Evolutionary conservation across 2,329 filamentous ascomycete species (phyloP).

Genomic region (Colletotrichum gigasporum): DNA sequence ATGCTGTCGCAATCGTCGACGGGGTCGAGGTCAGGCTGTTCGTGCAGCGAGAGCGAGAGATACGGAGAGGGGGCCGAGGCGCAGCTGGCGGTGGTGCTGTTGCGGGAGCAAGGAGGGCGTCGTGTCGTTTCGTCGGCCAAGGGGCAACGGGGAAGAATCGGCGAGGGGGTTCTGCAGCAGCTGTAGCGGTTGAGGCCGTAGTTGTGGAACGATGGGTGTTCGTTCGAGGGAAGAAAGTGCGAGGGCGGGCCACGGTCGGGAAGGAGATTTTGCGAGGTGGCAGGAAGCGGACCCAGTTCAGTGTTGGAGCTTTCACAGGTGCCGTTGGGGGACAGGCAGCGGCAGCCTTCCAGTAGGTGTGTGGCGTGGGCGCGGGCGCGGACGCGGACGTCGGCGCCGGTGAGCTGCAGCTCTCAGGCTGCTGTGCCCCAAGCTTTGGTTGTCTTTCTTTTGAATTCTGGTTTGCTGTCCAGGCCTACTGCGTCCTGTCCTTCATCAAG

Average conservation of each 20-base stretch:
- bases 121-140: constrained; percentile 2
- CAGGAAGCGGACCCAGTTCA: constrained; percentile 25
- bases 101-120: background rate
- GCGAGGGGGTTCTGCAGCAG: background rate
- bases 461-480: background rate
- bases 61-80: constrained; percentile 9
- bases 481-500: background rate
- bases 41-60: background rate
- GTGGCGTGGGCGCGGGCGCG: background rate
- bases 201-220: background rate
- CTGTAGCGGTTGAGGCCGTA: background rate
- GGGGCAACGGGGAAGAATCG: background rate
- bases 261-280: constrained; percentile 30
- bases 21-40: background rate
- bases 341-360: background rate
- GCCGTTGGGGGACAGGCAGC: background rate
- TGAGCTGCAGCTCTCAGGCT: constrained; percentile 17
- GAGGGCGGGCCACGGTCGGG: background rate
- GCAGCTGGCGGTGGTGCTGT: background rate
- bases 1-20: constrained; percentile 10
- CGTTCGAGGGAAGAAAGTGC: constrained; percentile 10
- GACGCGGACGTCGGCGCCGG: background rate
- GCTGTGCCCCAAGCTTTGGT: background rate
- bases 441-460: background rate
- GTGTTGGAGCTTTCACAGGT: constrained; percentile 20